Conservation (phyloP, 305 asterid genomes). For the Fraxinus sp. region DNA sequence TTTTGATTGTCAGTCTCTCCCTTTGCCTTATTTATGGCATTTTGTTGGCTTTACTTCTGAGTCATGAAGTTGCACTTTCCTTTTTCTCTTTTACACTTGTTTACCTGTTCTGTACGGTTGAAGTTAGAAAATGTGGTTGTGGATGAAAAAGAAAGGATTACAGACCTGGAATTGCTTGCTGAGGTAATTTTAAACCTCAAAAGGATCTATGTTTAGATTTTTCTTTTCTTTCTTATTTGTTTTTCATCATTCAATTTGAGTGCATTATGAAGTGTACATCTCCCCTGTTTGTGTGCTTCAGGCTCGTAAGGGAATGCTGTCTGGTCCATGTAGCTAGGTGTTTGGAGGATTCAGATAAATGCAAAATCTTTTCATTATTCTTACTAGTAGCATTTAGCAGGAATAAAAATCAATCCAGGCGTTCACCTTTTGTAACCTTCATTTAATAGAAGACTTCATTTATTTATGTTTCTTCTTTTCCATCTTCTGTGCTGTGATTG, state of each 20-base stretch:
- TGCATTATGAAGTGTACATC: constrained; percentile 2
- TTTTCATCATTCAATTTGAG: constrained; percentile 1
- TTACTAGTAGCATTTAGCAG: background rate
- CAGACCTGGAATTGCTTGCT: constrained; percentile 71
- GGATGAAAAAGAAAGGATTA: constrained; percentile 78
- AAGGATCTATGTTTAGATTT: background rate
- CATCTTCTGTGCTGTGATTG: background rate
- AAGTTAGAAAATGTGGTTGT: constrained; percentile 66
- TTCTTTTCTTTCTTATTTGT: constrained; percentile 8
- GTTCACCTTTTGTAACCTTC: background rate
- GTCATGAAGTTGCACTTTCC: background rate
- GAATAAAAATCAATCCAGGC: background rate
- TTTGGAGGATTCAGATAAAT: constrained; percentile 6
- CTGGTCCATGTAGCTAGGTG: constrained; percentile 7
- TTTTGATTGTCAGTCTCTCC: background rate
- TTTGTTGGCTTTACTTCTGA: background rate
- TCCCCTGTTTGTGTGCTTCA: constrained; percentile 7
- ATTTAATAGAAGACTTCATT: background rate
- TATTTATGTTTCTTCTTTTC: background rate
- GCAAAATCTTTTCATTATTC: background rate
- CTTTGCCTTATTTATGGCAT: background rate
- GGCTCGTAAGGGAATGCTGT: constrained; percentile 4
- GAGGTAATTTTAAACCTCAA: constrained; percentile 53
- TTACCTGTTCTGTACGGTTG: constrained; percentile 40
- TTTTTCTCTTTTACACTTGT: background rate